Conservation (phyloP, 148 eudicot genomes). For the Silene uniflora region DNA sequence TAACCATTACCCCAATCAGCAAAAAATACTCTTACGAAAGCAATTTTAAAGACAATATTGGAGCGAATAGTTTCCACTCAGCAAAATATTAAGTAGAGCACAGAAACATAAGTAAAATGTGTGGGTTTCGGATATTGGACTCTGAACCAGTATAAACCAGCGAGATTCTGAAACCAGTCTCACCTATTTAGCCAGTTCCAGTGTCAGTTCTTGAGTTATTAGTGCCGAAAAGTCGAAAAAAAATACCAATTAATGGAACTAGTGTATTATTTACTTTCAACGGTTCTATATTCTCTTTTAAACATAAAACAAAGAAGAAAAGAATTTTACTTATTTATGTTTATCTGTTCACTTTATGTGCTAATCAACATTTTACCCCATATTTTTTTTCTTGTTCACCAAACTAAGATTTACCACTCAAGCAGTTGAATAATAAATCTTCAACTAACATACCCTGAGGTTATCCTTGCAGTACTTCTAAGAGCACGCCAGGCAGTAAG, state of each 20-base stretch:
- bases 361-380: not conserved
- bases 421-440: not conserved
- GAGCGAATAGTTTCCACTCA: not conserved
- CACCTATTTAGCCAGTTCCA: not conserved
- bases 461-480: slow-evolving; percentile 72
- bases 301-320: not conserved
- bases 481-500: slow-evolving; percentile 99
- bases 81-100: not conserved
- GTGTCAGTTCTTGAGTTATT: not conserved
- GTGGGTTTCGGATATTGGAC: too few species aligned
- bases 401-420: not conserved
- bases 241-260: not conserved
- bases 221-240: not conserved
- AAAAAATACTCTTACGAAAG: not conserved
- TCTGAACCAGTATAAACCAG: too few species aligned
- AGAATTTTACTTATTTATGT: not conserved
- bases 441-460: slow-evolving; percentile 56
- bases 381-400: not conserved
- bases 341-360: not conserved
- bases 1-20: not conserved
- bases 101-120: too few species aligned
- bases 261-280: not conserved
- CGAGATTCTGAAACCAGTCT: too few species aligned
- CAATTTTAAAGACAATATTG: not conserved
- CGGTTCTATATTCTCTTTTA: not conserved